Evolutionary conservation across 371 early-diverging fungal species (phyloP), one percentile per base, ranked within the genome.

Genomic region (Polyrhizophydium stewartii): DNA sequence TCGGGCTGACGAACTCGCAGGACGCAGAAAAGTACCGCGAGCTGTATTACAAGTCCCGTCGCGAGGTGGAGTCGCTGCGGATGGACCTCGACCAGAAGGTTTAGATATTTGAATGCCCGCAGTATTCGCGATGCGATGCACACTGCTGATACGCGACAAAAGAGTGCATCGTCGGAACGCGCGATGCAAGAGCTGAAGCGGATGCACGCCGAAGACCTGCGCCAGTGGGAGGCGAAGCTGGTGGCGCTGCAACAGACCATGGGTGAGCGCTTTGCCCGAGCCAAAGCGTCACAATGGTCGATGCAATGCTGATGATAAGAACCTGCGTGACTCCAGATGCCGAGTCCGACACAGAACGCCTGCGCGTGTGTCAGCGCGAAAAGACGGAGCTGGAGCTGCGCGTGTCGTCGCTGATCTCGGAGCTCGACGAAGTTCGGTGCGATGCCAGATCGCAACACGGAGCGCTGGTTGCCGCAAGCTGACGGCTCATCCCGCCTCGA

Each of bases 21-120:
- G 75, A 74, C 27, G 47, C 49, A 19, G 69, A 60, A 27, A 68
- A 68, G 59, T 74, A 62, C 43, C 60, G 75, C 10, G 56, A 52
- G 13, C 33, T 67, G 56, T 71, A 69, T 55, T 71, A 72, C 56
- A 60, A 67, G 45, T 41, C 67, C 6, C 22, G 61, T 12, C 50
- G 70, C 21, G 72, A 74, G 31, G 46, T 57, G 21, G 75, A 74
- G 47, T 28, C 63, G 17, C 58, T 61, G n/a, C 60, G 60, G 37
- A 49, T 64, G 10, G 75, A 74, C 6, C 58, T 55, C 17, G 72
- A 72, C 24, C 56, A 62, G 3, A 41, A 52, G 57, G 62, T 73
- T 60, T 22, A 35, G 3, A 7, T 19, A n/a, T n/a, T n/a, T n/a
- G 58, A 25, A 37, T 22, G 17, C 13, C 31, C 19, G 37, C 9